Evolutionary conservation across 192 early-diverging fungal genomes (phyloP).

Genomic region (Podila epicladia): DNA sequence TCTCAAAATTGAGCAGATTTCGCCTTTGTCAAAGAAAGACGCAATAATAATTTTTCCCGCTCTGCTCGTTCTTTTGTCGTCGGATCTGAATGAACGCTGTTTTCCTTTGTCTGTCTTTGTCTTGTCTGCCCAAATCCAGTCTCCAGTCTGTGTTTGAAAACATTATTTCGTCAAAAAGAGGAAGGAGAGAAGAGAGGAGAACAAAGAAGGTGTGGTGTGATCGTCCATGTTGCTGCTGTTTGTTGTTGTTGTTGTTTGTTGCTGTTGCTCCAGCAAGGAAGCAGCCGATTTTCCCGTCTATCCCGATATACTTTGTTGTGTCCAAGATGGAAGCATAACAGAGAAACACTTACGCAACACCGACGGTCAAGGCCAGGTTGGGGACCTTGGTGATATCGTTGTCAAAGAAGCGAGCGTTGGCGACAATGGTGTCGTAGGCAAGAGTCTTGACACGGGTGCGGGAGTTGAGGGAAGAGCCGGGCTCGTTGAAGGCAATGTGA

Average conservation of each 20-base stretch:
- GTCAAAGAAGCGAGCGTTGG: conserved; percentile 89
- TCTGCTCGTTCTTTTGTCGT: neutral
- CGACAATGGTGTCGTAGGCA: conserved; percentile 89
- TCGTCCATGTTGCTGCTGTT: neutral
- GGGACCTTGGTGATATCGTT: conserved; percentile 86
- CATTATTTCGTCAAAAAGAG: neutral
- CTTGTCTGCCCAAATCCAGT: neutral
- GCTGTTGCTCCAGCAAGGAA: too few relatives aligned
- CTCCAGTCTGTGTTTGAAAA: conserved; percentile 7
- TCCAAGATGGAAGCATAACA: conserved; percentile 1
- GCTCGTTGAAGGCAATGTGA: conserved; percentile 94
- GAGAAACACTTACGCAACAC: conserved; percentile 69
- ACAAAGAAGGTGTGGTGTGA: neutral
- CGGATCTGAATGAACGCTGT: neutral
- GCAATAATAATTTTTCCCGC: neutral
- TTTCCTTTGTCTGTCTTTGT: neutral
- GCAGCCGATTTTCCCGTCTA: too few relatives aligned
- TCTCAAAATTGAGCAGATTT: neutral
- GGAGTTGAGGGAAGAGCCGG: conserved; percentile 83
- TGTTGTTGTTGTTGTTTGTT: too few relatives aligned
- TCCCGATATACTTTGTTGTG: too few relatives aligned
- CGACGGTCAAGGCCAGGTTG: conserved; percentile 88
- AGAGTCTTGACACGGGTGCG: conserved; percentile 88
- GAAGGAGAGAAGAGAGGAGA: neutral
- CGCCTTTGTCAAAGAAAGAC: neutral